A percentile compares a stretch with the other conserved stretches of the same genome.
These are phyloP conservation scores for Exobasidium rhododendri DNA, from an alignment of 1,284 basidiomycete genomes.

Conservation along the genomic window DNA sequence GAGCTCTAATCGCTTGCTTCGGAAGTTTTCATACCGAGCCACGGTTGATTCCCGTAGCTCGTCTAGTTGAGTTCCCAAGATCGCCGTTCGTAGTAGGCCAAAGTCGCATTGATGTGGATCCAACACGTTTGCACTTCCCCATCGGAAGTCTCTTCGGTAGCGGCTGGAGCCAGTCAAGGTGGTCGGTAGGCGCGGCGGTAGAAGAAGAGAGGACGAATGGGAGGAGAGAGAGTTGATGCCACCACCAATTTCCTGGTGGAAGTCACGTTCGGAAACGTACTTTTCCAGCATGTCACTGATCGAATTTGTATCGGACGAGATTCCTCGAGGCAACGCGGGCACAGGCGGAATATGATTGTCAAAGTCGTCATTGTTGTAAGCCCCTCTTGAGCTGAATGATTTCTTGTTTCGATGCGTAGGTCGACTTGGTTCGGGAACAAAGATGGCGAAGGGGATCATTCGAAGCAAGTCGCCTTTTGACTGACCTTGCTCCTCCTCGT, in stretches of 20 bases:
- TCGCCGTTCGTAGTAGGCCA: background rate
- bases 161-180: background rate
- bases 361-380: background rate
- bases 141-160: background rate
- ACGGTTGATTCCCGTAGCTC: background rate
- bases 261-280: background rate
- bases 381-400: background rate
- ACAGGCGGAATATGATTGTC: background rate
- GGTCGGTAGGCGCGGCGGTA: background rate
- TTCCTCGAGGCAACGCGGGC: background rate
- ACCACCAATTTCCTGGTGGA: background rate
- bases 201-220: background rate
- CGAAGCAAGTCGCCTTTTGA: background rate
- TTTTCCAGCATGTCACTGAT: background rate
- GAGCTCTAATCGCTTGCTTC: background rate
- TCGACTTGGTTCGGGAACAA: conserved; percentile 1
- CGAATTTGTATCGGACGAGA: background rate
- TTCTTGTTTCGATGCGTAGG: background rate
- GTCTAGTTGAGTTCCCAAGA: conserved; percentile 5
- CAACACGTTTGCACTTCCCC: conserved; percentile 8
- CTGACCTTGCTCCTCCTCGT: background rate
- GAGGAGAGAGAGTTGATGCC: background rate
- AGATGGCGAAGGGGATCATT: background rate
- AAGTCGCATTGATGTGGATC: conserved; percentile 10
- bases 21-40: conserved; percentile 8